These are phyloP conservation scores for Malassezia caprae DNA, from an alignment of 1,284 basidiomycete species.

Conservation along the genomic window DNA sequence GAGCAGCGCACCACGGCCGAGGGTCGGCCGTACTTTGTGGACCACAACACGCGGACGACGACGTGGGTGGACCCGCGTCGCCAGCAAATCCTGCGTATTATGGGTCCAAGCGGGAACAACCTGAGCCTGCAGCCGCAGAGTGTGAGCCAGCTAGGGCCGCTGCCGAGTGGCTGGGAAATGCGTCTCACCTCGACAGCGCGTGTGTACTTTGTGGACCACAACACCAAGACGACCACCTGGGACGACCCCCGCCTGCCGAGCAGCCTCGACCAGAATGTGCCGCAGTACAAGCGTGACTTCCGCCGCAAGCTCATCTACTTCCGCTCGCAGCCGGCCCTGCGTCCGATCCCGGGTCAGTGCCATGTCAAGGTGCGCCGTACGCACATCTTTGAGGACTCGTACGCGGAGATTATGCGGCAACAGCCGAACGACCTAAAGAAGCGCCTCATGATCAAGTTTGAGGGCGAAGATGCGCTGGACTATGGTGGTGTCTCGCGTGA, in stretches of 20 bases:
- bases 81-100: slow-evolving; percentile 70
- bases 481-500: slow-evolving; percentile 97
- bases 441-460: slow-evolving; percentile 95
- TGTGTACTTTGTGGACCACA: slow-evolving; percentile 94
- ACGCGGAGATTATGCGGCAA: slow-evolving; percentile 87
- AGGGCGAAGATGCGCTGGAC: slow-evolving; percentile 94
- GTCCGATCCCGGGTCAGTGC: slow-evolving; percentile 70
- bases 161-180: slow-evolving; percentile 98
- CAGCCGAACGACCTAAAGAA: slow-evolving; percentile 90
- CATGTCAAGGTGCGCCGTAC: slow-evolving; percentile 88
- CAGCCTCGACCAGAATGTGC: slow-evolving; percentile 78
- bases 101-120: slow-evolving; percentile 72
- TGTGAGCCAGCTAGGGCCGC: slow-evolving; percentile 79
- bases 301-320: slow-evolving; percentile 97
- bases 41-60: slow-evolving; percentile 83
- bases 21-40: slow-evolving; percentile 89
- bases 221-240: slow-evolving; percentile 87
- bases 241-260: slow-evolving; percentile 80
- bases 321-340: slow-evolving; percentile 89
- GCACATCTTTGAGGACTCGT: slow-evolving; percentile 92
- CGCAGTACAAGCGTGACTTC: slow-evolving; percentile 99
- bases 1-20: slow-evolving; percentile 96
- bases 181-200: slow-evolving; percentile 80
- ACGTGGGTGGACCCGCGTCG: slow-evolving; percentile 97
- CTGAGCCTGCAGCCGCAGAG: slow-evolving; percentile 66